Evolutionary conservation across 306 rosid genomes (phyloP).

Genomic region (Begonia masoniana): DNA sequence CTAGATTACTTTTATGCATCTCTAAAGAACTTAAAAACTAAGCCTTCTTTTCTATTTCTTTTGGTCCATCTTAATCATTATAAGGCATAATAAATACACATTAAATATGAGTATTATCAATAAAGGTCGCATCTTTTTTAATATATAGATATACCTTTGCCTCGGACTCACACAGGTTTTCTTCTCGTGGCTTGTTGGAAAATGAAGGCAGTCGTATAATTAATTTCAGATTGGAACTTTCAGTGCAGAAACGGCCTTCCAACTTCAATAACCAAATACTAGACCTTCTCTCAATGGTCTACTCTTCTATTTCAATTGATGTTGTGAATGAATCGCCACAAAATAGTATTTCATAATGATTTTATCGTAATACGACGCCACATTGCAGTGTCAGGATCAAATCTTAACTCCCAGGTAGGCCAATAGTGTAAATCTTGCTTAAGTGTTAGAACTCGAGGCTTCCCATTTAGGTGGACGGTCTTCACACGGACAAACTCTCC

Average conservation of each 20-base stretch:
- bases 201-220: too few species aligned
- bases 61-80: too few species aligned
- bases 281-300: not conserved
- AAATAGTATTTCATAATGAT: constrained; percentile 24
- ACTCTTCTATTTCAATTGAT: not conserved
- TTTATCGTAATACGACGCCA: constrained; percentile 74
- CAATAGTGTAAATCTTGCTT: constrained; percentile 96
- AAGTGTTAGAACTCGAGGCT: constrained; percentile 74
- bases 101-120: too few species aligned
- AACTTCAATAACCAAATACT: constrained; percentile 3
- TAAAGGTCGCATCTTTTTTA: too few species aligned
- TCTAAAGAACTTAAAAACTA: too few species aligned
- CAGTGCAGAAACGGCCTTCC: not conserved
- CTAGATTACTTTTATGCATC: too few species aligned
- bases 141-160: too few species aligned
- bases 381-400: constrained; percentile 53
- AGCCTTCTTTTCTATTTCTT: too few species aligned
- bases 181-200: too few species aligned
- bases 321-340: constrained; percentile 6
- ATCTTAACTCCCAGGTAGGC: constrained; percentile 89
- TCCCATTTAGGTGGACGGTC: constrained; percentile 78
- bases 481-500: constrained; percentile 78
- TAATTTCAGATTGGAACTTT: too few species aligned
- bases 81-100: too few species aligned
- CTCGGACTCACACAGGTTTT: too few species aligned